Conservation (phyloP, 345 rosid genomes). For the Salix udensis region DNA sequence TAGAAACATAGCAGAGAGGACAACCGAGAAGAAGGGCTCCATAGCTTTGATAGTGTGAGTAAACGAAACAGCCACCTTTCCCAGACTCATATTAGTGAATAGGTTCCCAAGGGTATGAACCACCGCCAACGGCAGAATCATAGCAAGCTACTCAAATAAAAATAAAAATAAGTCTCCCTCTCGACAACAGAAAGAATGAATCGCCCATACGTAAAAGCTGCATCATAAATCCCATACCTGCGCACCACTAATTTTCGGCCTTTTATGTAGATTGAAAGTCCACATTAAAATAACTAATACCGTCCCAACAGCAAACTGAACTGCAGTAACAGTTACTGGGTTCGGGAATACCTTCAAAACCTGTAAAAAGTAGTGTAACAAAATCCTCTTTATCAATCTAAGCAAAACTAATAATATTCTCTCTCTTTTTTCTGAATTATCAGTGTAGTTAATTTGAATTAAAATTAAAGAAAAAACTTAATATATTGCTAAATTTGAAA, state of each 20-base stretch:
- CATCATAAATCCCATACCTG: slow-evolving; percentile 17
- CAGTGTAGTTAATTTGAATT: not conserved
- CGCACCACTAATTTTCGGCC: slow-evolving; percentile 59
- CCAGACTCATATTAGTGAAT: slow-evolving; percentile 95
- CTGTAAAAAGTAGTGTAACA: slow-evolving; percentile 31
- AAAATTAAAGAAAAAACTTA: not conserved
- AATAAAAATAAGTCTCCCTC: not conserved
- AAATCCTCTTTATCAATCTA: not conserved
- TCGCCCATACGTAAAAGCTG: not conserved
- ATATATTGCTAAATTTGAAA: not conserved
- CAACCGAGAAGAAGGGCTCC: slow-evolving; percentile 99
- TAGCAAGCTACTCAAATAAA: slow-evolving; percentile 52
- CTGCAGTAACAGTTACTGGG: slow-evolving; percentile 64
- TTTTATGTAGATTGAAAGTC: slow-evolving; percentile 72
- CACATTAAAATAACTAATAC: slow-evolving; percentile 70
- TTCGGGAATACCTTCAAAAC: slow-evolving; percentile 75
- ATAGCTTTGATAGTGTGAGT: slow-evolving; percentile 98
- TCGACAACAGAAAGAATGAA: not conserved
- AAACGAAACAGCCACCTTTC: slow-evolving; percentile 97
- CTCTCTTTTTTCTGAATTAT: not conserved
- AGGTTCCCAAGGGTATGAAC: slow-evolving; percentile 88
- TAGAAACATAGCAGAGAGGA: slow-evolving; percentile 88
- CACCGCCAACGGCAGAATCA: slow-evolving; percentile 79
- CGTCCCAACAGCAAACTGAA: slow-evolving; percentile 84
- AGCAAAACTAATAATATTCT: not conserved